Conservation (phyloP, 2,329 filamentous ascomycete species). For the Ophiobolus disseminans region DNA sequence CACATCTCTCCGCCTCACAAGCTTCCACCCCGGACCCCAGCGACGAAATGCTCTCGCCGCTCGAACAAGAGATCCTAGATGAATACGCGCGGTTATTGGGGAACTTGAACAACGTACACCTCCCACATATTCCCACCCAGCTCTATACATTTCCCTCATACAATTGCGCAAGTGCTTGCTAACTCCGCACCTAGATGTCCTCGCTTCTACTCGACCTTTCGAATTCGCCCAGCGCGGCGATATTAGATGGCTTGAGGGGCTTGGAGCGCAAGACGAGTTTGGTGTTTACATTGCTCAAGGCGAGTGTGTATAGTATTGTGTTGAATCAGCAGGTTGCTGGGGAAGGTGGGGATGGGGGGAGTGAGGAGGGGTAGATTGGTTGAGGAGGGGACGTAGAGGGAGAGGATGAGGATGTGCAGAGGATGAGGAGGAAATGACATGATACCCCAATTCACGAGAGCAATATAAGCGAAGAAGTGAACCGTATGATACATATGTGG, state of each 20-base stretch:
- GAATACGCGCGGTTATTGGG: slow-evolving; percentile 87
- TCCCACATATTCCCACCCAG: neutral
- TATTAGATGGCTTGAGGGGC: slow-evolving; percentile 83
- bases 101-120: slow-evolving; percentile 85
- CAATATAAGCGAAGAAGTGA: no score
- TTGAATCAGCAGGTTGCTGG: slow-evolving; percentile 80
- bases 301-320: slow-evolving; percentile 98
- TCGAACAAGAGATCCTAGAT: slow-evolving; percentile 93
- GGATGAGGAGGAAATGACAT: slow-evolving; percentile 12
- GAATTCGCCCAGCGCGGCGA: slow-evolving; percentile 69
- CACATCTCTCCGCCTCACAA: slow-evolving; percentile 26
- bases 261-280: slow-evolving; percentile 93
- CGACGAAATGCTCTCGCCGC: slow-evolving; percentile 65
- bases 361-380: slow-evolving; percentile 17
- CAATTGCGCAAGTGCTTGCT: slow-evolving; percentile 58
- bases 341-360: slow-evolving; percentile 35
- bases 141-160: slow-evolving; percentile 1
- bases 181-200: slow-evolving; percentile 52
- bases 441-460: slow-evolving; percentile 25
- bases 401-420: slow-evolving; percentile 2
- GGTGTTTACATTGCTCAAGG: slow-evolving; percentile 95
- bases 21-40: slow-evolving; percentile 7
- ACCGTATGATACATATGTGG: slow-evolving; percentile 29
- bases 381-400: slow-evolving; percentile 1
- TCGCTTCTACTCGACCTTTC: slow-evolving; percentile 72